phyloP scores from a whole-genome alignment of 495 filamentous ascomycete species.

The Ramalina intermedia region DNA sequence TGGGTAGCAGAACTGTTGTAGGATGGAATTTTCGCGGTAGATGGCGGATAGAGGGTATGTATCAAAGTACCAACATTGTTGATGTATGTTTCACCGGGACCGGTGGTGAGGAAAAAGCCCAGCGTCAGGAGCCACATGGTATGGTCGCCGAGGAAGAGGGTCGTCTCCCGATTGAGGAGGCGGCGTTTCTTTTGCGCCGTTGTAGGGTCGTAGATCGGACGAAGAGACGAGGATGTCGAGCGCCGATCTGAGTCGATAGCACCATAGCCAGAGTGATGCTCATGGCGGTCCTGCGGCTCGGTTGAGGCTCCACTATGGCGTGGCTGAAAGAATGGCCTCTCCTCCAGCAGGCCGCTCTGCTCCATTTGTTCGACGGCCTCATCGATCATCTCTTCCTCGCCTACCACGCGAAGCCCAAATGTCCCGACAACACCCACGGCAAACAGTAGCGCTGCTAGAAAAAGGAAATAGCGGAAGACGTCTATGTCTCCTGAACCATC shows the following conservation, averaged over 20 bases:
- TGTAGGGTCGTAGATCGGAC: slow-evolving; percentile 36
- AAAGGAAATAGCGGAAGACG: slow-evolving; percentile 75
- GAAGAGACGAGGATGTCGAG: background rate
- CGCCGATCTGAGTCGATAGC: slow-evolving; percentile 25
- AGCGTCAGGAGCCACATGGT: slow-evolving; percentile 91
- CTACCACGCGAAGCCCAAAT: slow-evolving; percentile 54
- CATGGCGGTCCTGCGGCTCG: background rate
- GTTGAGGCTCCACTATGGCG: slow-evolving; percentile 9
- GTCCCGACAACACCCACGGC: slow-evolving; percentile 59
- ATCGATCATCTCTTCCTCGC: slow-evolving; percentile 63
- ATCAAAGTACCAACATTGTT: slow-evolving; percentile 95
- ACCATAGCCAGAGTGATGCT: slow-evolving; percentile 33
- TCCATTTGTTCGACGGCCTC: slow-evolving; percentile 76
- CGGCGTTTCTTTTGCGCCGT: slow-evolving; percentile 64
- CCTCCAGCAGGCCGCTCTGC: slow-evolving; percentile 67
- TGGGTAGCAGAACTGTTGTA: slow-evolving; percentile 66
- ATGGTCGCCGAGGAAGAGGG: slow-evolving; percentile 64
- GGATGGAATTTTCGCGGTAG: slow-evolving; percentile 37
- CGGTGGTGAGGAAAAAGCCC: slow-evolving; percentile 87
- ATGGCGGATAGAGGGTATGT: slow-evolving; percentile 60
- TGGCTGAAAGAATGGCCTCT: slow-evolving; percentile 45
- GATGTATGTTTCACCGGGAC: slow-evolving; percentile 90
- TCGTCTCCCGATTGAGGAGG: slow-evolving; percentile 78
- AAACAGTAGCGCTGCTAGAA: slow-evolving; percentile 53
- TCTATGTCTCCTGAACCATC: slow-evolving; percentile 64